Base-by-base conservation (phyloP, 352 stramenopile species). In the Phytophthora europaea region DNA sequence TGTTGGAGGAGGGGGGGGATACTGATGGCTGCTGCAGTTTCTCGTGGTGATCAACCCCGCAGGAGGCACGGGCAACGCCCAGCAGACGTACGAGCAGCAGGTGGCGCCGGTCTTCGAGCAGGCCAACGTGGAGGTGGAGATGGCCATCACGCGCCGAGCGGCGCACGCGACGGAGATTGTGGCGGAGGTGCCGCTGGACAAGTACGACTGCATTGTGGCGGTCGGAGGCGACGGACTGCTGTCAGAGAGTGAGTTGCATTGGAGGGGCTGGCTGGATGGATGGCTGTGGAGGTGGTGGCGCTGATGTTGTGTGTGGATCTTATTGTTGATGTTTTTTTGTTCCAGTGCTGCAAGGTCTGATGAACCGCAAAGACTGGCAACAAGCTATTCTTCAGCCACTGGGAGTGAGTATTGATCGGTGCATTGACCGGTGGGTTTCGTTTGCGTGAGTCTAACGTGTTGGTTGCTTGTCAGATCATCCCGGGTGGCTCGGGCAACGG, bases 321-420 rank as follows among this genome's bases (percentile, higher is more conserved):
- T 26, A 43, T 28, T 80, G 10, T 15, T 53, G 10, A 7, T 53
- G 47, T 26, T 7, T 13, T 20, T 50, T 50, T 51, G 16, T 16
- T 26, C 6, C 61, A 94, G 87, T 95, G 58, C 43, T 93, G 2
- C 87, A 94, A 84, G 89, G 89, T 9, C 67, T 94, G 47, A 92
- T 94, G 83, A 73, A 71, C 10, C 87, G 84, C 8, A 54, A 76
- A 3, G 85, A 93, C 66, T 91, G 87, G 83, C 69, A 83, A 23
- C 56, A 91, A 55, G 87, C 85, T 7, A 82, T 88, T 61, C 67
- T 77, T 12, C 78, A 87, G 50, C 83, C 86, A 1, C 38, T 92
- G 20, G 84, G 81, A 31, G 84, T 93, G 70, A 51, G 79, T 53
- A 31, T 28, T 3, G 20, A 26, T 51, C n/a, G 10, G 16, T 16